These are phyloP conservation scores for Yamadazyma philogaea DNA, from an alignment of 805 yeast species.

Conservation along the genomic window DNA sequence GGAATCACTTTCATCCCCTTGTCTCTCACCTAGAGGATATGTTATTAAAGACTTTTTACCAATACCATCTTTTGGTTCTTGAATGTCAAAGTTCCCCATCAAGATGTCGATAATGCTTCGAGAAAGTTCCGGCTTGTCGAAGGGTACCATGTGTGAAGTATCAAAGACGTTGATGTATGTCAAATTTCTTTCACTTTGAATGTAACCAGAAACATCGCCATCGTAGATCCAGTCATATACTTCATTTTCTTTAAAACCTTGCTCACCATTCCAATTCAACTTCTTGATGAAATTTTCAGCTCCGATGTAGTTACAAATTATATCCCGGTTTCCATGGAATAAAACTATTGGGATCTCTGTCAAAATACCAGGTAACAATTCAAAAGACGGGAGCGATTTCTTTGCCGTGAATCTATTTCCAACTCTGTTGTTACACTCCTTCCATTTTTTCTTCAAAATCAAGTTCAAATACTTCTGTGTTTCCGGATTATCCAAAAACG, in stretches of 20 bases:
- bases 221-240: conserved; percentile 44
- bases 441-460: conserved; percentile 50
- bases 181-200: conserved; percentile 59
- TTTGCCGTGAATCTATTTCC: conserved; percentile 48
- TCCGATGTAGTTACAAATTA: conserved; percentile 82
- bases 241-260: conserved; percentile 46
- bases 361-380: conserved; percentile 64
- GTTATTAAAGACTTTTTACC: conserved; percentile 20
- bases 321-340: conserved; percentile 85
- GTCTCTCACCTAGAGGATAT: conserved; percentile 28
- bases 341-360: conserved; percentile 59
- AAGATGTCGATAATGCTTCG: conserved; percentile 65
- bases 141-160: conserved; percentile 94
- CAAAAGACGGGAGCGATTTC: conserved; percentile 57
- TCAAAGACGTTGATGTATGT: conserved; percentile 71
- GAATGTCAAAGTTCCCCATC: conserved; percentile 23
- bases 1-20: not conserved
- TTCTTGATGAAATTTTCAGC: conserved; percentile 62
- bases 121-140: conserved; percentile 67
- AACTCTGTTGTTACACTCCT: conserved; percentile 71
- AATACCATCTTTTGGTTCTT: conserved; percentile 13
- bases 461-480: conserved; percentile 54
- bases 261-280: conserved; percentile 61
- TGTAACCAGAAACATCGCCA: conserved; percentile 33
- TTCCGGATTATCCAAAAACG: conserved; percentile 46